Evolutionary conservation across 768 basidiomycete species (phyloP), one percentile per base, ranked within the genome.

Genomic region (Kwoniella sp.): DNA sequence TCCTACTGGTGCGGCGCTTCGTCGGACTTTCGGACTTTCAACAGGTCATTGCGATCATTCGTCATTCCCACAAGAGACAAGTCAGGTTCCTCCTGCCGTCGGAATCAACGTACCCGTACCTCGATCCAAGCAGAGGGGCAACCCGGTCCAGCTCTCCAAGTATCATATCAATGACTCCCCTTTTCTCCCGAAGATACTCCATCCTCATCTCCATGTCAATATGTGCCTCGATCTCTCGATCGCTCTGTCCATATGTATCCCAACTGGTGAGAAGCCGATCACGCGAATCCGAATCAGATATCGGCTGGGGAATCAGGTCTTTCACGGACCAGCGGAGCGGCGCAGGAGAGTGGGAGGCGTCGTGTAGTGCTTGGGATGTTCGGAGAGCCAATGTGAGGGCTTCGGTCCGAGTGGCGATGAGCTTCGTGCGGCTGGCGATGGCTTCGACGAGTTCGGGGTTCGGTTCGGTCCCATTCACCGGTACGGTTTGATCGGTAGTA

Each of bases 31-130:
- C n/a, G n/a, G n/a, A n/a, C n/a, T n/a, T n/a, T n/a, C n/a, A n/a
- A n/a, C n/a, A n/a, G n/a, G n/a, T n/a, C n/a, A n/a, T n/a, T n/a
- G n/a, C n/a, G n/a, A n/a, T n/a, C n/a, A n/a, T n/a, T n/a, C n/a
- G n/a, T 33, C 33, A 33, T 5, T 33, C 96, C 94, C 27, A 98
- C 86, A 58, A 97, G 85, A 73, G 97, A 72, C 47, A 98, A 83
- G 77, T 96, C 92, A 26, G 67, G 58, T 26, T 68, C 64, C 36
- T 52, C 30, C 60, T 27, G 2, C 62, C 62, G 1, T 51, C 37
- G 10, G 3, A n/a, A 25, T 40, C 62, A 1, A 64, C 58, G 26
- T 25, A 49, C 8, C 48, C 55, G 33, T 57, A 64, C 10, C 49
- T 30, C 33, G 29, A 10, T 3, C 44, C 51, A 10, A 64, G 13